Evolutionary conservation across 768 basidiomycete species (phyloP).

Genomic region (Fibroporia radiculosa): DNA sequence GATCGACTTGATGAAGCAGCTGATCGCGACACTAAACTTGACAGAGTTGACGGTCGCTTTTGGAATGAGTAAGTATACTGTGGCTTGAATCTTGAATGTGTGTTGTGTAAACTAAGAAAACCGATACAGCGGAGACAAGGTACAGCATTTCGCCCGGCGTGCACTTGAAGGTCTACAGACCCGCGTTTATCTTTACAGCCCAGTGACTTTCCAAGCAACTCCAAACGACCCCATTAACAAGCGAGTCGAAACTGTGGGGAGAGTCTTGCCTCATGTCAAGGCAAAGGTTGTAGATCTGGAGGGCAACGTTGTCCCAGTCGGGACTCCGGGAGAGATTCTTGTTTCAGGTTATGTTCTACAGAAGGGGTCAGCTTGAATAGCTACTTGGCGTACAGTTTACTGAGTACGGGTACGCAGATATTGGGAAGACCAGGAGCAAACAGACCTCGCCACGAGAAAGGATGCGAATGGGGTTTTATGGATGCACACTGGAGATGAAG

Average conservation of each 20-base stretch:
- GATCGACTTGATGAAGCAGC: conserved; percentile 68
- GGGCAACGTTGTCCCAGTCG: conserved; percentile 60
- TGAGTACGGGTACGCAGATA: conserved; percentile 39
- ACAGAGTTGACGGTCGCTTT: conserved; percentile 70
- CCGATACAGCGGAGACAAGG: conserved; percentile 61
- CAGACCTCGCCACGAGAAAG: conserved; percentile 45
- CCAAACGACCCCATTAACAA: conserved; percentile 61
- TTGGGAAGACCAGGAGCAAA: conserved; percentile 70
- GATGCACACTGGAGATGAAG: conserved; percentile 85
- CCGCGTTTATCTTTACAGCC: conserved; percentile 32
- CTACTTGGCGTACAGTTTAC: background rate
- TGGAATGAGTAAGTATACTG: conserved; percentile 70
- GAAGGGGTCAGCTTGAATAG: conserved; percentile 48
- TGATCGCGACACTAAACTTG: conserved; percentile 62
- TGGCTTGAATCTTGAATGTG: too few species aligned
- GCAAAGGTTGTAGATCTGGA: conserved; percentile 60
- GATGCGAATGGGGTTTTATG: conserved; percentile 55
- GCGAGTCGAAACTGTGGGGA: conserved; percentile 79
- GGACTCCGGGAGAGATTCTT: conserved; percentile 67
- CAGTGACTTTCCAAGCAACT: conserved; percentile 78
- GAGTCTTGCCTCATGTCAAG: conserved; percentile 65
- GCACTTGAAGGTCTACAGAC: background rate
- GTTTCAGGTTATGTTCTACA: conserved; percentile 73
- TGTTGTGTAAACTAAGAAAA: too few species aligned
- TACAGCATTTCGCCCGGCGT: conserved; percentile 10